Base-by-base conservation (phyloP, 345 rosid species). In the Eucalyptus sp. region DNA sequence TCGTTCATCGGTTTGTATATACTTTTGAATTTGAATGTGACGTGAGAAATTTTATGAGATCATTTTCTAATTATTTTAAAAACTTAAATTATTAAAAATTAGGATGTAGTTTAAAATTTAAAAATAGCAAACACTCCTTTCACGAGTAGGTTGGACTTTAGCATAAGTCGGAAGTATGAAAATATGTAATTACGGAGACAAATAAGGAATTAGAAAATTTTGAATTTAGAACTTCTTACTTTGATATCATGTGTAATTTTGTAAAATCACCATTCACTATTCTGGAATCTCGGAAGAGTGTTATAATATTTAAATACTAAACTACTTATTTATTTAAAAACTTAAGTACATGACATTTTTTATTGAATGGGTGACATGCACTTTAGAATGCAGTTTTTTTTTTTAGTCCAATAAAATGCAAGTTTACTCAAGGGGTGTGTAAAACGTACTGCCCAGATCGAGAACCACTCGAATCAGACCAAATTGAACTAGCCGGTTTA, bases 401-500 rank as follows among this genome's bases (percentile, higher is more conserved):
- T 54, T 7, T 20, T 20, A 24, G 29, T 56, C 62, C 27, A 24
- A 56, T 56, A 56, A 56, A 56, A 56, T 56, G 62, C 29, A 56
- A 25, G 29, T 56, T 56, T 56, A 56, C 62, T 52, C 4, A 52
- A 52, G 58, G 58, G 58, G 58, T 0, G 1, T 7, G 9, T 8
- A 52, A 8, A 20, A 52, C 0, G 2, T 52, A 52, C 58, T 0
- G 0, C 58, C 25, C 25, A 52, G 20, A 52, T 52, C 0, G 8
- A 43, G 58, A 22, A 52, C 24, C 58, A 18, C 58, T 52, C 1
- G 18, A 52, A 52, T 52, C 1, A 18, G 10, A 52, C 24, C 24
- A 18, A 0, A 52, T 52, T 0, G 0, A 52, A 18, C 10, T 0
- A 4, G 25, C 25, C 2, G 8, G 5, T 52, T 52, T 20, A 25